phyloP scores from a whole-genome alignment of 1,284 basidiomycete genomes.

The Sanghuangporus baumii region DNA sequence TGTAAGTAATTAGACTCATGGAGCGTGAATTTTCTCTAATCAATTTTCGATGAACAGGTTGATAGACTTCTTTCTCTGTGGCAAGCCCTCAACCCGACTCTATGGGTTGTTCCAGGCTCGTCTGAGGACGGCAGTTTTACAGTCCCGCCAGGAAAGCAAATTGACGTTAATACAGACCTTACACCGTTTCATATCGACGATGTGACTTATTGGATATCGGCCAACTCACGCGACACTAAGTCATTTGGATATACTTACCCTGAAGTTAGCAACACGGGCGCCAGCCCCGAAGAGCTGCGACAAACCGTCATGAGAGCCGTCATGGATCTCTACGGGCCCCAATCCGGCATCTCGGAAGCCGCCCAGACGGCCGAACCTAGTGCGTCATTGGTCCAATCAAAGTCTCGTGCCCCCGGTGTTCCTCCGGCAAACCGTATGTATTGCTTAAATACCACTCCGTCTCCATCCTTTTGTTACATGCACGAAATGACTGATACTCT shows the following conservation, averaged over 20 bases:
- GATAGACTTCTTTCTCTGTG: conserved; percentile 43
- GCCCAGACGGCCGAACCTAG: neutral
- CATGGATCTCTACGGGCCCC: neutral
- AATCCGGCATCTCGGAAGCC: neutral
- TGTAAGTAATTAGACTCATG: neutral
- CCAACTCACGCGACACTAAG: neutral
- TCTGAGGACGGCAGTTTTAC: conserved; percentile 27
- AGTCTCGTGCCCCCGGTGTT: neutral
- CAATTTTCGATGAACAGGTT: conserved; percentile 21
- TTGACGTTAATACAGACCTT: neutral
- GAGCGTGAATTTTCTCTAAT: neutral
- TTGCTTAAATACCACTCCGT: neutral
- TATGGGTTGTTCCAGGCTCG: conserved; percentile 32
- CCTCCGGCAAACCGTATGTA: neutral
- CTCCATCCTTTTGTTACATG: neutral
- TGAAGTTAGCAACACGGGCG: neutral
- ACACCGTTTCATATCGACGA: conserved; percentile 1
- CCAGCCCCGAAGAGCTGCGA: neutral
- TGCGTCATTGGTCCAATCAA: neutral
- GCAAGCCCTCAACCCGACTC: conserved; percentile 34
- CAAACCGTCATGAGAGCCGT: neutral
- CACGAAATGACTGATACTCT: neutral
- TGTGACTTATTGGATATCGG: neutral
- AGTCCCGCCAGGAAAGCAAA: neutral
- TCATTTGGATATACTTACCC: neutral